A percentile compares a stretch with the other conserved stretches of the same genome.
These are phyloP conservation scores for Zea mays DNA, from an alignment of 176 grass and related monocot species.

Conservation along the genomic window Zm-B73-REFERENCE-NAM-5.0 NC_050096.1:20591501-20592000, in stretches of 20 bases:
- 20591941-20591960: slow-evolving; percentile 18
- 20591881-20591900: not conserved
- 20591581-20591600: not conserved
- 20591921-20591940: not conserved
- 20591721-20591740: not conserved
- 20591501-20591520: slow-evolving; percentile 9
- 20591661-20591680: not conserved
- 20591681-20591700: not conserved
- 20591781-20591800: not conserved
- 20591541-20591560: not conserved
- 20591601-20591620: not conserved
- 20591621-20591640: not conserved
- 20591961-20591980: slow-evolving; percentile 12
- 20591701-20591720: not conserved
- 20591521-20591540: slow-evolving; percentile 7
- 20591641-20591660: not conserved
- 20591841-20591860: not conserved
- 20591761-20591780: not conserved
- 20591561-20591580: not conserved
- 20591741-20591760: not conserved
- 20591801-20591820: slow-evolving; percentile 26
- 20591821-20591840: not conserved
- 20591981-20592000: not conserved
- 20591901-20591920: not conserved
- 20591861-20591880: not conserved